Base-by-base conservation (phyloP, 805 yeast genomes). In the Saccharomycopsis sp. region DNA sequence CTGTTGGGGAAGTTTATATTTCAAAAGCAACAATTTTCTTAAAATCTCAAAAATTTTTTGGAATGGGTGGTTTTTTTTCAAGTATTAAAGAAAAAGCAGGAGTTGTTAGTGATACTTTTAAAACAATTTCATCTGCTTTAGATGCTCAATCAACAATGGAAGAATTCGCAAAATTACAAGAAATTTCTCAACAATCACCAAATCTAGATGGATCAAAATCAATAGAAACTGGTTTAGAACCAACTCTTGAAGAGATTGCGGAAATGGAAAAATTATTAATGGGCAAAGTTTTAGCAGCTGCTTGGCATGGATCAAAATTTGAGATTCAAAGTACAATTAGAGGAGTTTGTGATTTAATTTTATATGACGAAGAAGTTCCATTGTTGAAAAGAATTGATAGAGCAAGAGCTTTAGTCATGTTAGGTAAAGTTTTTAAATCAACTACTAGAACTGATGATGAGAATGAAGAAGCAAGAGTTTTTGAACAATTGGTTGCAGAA, bases 241-340 rank as follows among this genome's bases (percentile, higher is more conserved):
- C 26, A 10, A 23, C 26, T 10, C 10, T 10, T 6, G 26, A 23
- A 10, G 26, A 23, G 26, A 10, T 23, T 6, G 26, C 26, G 6
- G 92, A 86, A 55, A 72, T 82, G 61, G 96, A 89, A 53, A 72
- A 85, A 38, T 63, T 74, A 42, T 70, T 89, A 47, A 76, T 86
- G 40, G 97, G 98, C 18, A 92, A 89, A 58, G 73, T 92, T 18
- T 68, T 92, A 37, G 89, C 94, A 5, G 87, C 95, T 1, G 94
- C 95, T 15, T 92, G 99, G 99, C 83, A 84, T 19, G 84, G 94
- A 29, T 85, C 95, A 18, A 78, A 82, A 51, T 79, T 76, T 60
- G 99, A 92, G 62, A 77, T 88, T 40, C 79, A 79, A 44, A 69
- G 80, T 21, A 78, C 82, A 13, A 55, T 83, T 39, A 74, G 94